Base-by-base conservation (phyloP, 208 protist species). In the Herpetomonas muscarum region DNA sequence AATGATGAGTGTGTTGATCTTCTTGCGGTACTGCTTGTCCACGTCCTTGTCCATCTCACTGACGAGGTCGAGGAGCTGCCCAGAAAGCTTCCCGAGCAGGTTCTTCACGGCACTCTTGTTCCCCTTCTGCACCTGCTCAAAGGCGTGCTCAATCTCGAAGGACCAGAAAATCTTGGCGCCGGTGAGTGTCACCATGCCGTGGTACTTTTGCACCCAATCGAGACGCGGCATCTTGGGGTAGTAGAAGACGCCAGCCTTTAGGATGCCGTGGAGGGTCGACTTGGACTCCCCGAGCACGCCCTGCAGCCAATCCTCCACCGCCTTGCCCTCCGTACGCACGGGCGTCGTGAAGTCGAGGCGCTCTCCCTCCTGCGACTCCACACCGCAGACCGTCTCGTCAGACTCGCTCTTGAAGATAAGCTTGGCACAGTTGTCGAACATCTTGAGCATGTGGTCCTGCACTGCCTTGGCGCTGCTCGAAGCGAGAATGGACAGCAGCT, bases 131-230 rank as follows among this genome's bases (percentile, higher is more conserved):
- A 98, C 66, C 50, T 90, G 70, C 46, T 73, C 58, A 70, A 99
- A 99, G 31, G 86, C 87, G 71, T 99, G 88, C 64, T 99, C 96
- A 13, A 99, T 94, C 63, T 99, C 87, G 73, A 90, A 99, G 25
- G 98, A 99, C 98, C 98, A 99, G 93, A 98, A 99, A 55, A 99
- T 93, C 76, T 99, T 98, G n/a, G 85, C 86, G 15, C 93, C 98
- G 15, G 92, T 94, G 28, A 99, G 79, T 7, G 81, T 87, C 24
- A 97, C 82, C 97, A 99, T 98, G 21, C 97, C 97, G 49, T 98
- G 93, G 64, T 96, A 92, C 54, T 95, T 69, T 50, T 93, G 70
- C 39, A 99, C 92, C 98, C 98, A 99, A 42, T 96, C 81, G 34
- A 96, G 67, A 4, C 98, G 86, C 19, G 66, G 49, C 74, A 87